These are phyloP conservation scores for Phytophthora idaei DNA, from an alignment of 352 stramenopile species.

Conservation along the genomic window DNA sequence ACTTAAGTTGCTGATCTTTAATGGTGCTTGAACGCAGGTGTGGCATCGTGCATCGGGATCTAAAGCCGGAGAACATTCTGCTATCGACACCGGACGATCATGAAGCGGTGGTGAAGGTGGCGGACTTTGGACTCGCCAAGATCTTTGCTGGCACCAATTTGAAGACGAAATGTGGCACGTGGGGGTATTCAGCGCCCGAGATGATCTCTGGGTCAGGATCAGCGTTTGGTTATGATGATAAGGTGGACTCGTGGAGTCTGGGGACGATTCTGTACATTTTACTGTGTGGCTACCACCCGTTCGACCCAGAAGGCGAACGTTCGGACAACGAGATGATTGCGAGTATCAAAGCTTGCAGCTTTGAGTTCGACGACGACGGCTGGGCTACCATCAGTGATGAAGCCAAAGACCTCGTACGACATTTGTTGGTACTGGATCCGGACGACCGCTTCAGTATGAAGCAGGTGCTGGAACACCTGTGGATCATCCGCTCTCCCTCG, in stretches of 20 bases:
- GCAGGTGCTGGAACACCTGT: conserved; percentile 74
- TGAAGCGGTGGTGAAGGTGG: conserved; percentile 72
- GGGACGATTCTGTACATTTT: conserved; percentile 89
- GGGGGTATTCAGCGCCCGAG: conserved; percentile 82
- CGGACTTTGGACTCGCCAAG: conserved; percentile 88
- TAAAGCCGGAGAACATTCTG: conserved; percentile 88
- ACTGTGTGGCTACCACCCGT: conserved; percentile 86
- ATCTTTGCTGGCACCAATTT: conserved; percentile 70
- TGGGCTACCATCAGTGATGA: conserved; percentile 68
- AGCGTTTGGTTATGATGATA: conserved; percentile 80
- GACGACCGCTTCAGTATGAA: conserved; percentile 67
- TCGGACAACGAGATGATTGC: conserved; percentile 87
- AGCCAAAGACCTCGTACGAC: conserved; percentile 76
- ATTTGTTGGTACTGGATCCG: conserved; percentile 81
- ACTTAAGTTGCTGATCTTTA: not conserved
- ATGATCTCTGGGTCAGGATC: conserved; percentile 82
- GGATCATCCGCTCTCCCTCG: conserved; percentile 46
- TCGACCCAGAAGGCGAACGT: conserved; percentile 73
- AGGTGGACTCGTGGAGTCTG: conserved; percentile 90
- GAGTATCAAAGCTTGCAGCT: conserved; percentile 76
- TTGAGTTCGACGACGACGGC: conserved; percentile 72
- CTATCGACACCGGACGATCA: conserved; percentile 68
- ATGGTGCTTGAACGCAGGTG: conserved; percentile 33
- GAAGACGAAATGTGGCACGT: conserved; percentile 85
- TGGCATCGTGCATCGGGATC: conserved; percentile 80